A percentile compares a stretch with the other conserved stretches of the same genome.
phyloP scores from a whole-genome alignment of 169 alveolate species.

The Cryptosporidium bovis region DNA sequence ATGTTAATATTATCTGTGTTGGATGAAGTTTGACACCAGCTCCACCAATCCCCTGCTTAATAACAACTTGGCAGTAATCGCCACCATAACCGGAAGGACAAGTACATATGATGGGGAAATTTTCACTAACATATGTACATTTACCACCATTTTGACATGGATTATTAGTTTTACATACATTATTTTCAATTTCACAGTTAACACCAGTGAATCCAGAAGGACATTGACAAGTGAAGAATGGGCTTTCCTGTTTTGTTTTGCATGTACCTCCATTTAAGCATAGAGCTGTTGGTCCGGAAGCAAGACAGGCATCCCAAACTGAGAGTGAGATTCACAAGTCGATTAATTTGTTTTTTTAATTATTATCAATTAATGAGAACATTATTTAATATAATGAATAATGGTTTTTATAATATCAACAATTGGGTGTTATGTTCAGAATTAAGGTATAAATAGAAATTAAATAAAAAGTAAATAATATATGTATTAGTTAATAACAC shows the following conservation, averaged over 20 bases:
- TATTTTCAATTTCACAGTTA: conserved; percentile 55
- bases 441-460: background rate
- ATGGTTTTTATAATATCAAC: no score
- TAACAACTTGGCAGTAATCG: conserved; percentile 40
- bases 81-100: conserved; percentile 53
- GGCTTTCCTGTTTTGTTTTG: conserved; percentile 10
- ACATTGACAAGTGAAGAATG: conserved; percentile 41
- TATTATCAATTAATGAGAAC: no score
- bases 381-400: no score
- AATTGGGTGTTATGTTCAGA: background rate
- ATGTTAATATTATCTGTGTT: conserved; percentile 45
- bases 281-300: conserved; percentile 49
- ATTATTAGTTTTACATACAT: conserved; percentile 52
- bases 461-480: no score
- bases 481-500: background rate
- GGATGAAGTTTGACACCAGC: conserved; percentile 50
- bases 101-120: conserved; percentile 46
- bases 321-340: background rate
- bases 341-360: no score
- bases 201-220: conserved; percentile 52
- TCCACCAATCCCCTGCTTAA: conserved; percentile 66
- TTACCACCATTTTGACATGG: conserved; percentile 74
- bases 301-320: conserved; percentile 70
- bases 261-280: conserved; percentile 69
- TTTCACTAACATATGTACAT: conserved; percentile 57